Evolutionary conservation across 345 rosid genomes (phyloP).

Genomic region (Euphorbia peplus): DNA sequence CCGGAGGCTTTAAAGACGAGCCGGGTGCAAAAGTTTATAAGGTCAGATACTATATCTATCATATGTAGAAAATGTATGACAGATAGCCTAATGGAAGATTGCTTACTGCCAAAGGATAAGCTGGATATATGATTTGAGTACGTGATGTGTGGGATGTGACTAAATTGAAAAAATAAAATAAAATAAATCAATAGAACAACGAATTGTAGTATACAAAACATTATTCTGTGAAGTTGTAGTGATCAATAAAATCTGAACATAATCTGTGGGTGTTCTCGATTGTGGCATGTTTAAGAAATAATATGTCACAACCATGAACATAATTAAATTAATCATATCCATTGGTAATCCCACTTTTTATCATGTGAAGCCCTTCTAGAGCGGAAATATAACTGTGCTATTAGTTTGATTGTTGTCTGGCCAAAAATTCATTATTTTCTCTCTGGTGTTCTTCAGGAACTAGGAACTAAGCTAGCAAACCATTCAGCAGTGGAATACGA

Average conservation of each 20-base stretch:
- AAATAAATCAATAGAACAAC: background rate
- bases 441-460: constrained; percentile 41
- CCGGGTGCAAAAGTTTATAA: constrained; percentile 35
- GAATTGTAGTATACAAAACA: background rate
- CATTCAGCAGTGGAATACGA: constrained; percentile 40
- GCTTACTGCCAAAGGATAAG: background rate
- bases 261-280: background rate
- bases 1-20: constrained; percentile 58
- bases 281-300: background rate
- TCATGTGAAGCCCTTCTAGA: background rate
- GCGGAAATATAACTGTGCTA: background rate
- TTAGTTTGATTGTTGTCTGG: background rate
- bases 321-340: background rate
- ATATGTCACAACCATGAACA: too few relatives aligned
- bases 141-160: background rate
- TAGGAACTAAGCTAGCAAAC: constrained; percentile 44
- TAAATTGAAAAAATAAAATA: background rate
- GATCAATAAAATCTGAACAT: background rate
- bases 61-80: background rate
- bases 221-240: background rate
- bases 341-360: background rate
- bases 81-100: background rate
- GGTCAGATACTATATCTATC: constrained; percentile 36
- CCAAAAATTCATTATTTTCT: background rate
- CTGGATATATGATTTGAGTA: background rate